A percentile compares a stretch with the other conserved stretches of the same genome.
Conservation (phyloP, 345 rosid species). For the Eucalyptus sp. region DNA sequence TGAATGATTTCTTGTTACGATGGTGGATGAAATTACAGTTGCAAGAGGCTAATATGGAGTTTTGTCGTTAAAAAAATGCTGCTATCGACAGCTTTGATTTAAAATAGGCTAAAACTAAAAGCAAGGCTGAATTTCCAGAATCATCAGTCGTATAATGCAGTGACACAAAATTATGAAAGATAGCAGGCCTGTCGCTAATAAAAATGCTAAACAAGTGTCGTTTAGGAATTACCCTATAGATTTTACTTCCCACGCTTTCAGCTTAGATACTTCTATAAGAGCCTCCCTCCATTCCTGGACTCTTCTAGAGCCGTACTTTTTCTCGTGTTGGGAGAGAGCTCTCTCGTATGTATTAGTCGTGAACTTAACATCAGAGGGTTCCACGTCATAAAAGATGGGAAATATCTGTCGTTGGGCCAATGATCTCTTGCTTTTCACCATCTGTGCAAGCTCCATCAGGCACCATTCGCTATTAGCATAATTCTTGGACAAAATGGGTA, state of each 20-base stretch:
- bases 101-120: neutral
- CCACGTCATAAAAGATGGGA: neutral
- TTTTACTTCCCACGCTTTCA: neutral
- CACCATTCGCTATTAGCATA: neutral
- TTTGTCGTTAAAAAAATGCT: neutral
- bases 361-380: neutral
- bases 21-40: neutral
- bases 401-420: neutral
- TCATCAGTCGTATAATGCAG: neutral
- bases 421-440: neutral
- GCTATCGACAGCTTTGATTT: neutral
- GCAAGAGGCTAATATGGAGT: neutral
- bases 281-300: neutral
- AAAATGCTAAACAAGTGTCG: neutral
- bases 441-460: neutral
- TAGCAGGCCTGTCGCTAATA: neutral
- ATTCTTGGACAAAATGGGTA: neutral
- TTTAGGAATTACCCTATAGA: neutral
- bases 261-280: neutral
- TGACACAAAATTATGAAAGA: neutral
- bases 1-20: neutral
- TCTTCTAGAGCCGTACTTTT: neutral
- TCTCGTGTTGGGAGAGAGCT: neutral
- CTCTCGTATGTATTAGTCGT: neutral
- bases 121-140: neutral